Percentiles rank a stretch among this genome's conserved stretches.
These are phyloP conservation scores for Phlegmacium glaucopus DNA, from an alignment of 768 basidiomycete genomes.

Conservation along the genomic window DNA sequence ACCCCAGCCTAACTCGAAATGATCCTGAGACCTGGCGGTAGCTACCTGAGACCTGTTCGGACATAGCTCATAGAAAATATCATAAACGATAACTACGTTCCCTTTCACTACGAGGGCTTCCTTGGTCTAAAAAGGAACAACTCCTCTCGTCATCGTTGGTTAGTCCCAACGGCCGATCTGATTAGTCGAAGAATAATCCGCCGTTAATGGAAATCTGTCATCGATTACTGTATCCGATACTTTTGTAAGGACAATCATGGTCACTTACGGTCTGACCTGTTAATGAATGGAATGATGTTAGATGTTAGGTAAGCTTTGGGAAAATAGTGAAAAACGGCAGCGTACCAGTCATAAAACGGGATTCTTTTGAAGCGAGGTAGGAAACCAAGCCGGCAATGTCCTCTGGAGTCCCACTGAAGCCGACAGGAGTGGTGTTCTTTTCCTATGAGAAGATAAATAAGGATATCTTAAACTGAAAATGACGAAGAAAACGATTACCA, in stretches of 20 bases:
- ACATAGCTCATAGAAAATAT: no score
- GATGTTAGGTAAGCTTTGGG: neutral
- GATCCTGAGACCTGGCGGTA: no score
- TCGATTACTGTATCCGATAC: neutral
- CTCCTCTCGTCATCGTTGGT: no score
- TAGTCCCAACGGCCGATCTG: no score
- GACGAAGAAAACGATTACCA: neutral
- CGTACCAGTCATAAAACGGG: constrained; percentile 32
- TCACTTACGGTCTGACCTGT: constrained; percentile 15
- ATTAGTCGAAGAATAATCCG: constrained; percentile 19
- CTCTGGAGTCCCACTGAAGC: constrained; percentile 16
- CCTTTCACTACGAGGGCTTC: no score
- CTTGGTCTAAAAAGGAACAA: no score
- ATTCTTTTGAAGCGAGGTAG: constrained; percentile 33
- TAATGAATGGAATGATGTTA: neutral
- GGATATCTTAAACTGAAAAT: neutral
- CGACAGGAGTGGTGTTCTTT: constrained; percentile 5
- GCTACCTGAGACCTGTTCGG: no score
- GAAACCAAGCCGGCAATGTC: constrained; percentile 35
- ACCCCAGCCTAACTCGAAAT: no score
- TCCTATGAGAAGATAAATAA: neutral
- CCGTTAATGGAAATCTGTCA: constrained; percentile 19
- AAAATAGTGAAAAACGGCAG: no score
- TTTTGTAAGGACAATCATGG: neutral
- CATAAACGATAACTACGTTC: no score